Evolutionary conservation across 345 rosid genomes (phyloP).

Genomic region (Eucalyptus sp.): DNA sequence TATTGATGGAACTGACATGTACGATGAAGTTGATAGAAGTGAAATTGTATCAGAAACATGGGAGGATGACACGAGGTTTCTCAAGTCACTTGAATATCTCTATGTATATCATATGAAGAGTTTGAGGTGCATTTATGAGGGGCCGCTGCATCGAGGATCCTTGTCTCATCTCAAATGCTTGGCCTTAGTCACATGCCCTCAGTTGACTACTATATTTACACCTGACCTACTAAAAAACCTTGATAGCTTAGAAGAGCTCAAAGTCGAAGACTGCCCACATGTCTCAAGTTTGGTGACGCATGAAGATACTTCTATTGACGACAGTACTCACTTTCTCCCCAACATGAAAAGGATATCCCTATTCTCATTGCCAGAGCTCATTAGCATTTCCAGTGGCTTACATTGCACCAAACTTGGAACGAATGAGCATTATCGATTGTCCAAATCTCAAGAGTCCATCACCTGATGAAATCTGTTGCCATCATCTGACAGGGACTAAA

Average conservation of each 20-base stretch:
- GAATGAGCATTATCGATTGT: background rate
- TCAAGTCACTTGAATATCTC: too few species aligned
- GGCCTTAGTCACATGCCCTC: too few species aligned
- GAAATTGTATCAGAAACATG: fast-evolving
- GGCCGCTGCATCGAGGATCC: background rate
- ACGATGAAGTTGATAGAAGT: too few species aligned
- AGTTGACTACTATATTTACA: background rate
- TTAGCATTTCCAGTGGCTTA: too few species aligned
- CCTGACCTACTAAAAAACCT: background rate
- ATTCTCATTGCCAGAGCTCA: background rate
- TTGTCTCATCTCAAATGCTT: background rate
- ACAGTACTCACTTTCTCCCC: background rate
- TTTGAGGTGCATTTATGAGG: background rate
- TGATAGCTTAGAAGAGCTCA: too few species aligned
- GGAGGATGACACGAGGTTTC: fast-evolving
- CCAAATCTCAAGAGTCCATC: background rate
- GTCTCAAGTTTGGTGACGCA: background rate
- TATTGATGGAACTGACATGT: too few species aligned
- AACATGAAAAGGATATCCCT: background rate
- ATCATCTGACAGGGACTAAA: background rate
- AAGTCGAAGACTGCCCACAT: background rate
- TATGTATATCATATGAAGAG: too few species aligned
- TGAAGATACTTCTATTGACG: background rate
- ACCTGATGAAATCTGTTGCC: background rate
- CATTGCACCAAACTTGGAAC: background rate